Conservation (phyloP, 1,284 basidiomycete genomes). For the Wolfiporia cocos region DNA sequence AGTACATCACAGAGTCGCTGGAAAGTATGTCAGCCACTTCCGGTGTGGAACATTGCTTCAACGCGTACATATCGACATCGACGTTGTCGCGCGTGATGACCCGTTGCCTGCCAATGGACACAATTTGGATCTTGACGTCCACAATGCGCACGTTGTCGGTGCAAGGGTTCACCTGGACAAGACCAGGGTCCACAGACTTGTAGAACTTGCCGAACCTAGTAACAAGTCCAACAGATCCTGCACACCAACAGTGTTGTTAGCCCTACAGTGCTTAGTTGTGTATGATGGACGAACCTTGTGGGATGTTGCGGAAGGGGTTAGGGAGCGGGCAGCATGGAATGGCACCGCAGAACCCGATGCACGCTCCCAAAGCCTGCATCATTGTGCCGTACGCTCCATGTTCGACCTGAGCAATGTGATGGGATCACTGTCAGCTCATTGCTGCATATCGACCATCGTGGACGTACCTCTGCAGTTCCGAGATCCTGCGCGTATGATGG, state of each 20-base stretch:
- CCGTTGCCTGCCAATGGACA: conserved; percentile 78
- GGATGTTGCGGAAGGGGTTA: conserved; percentile 75
- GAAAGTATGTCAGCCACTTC: conserved; percentile 10
- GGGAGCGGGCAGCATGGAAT: conserved; percentile 83
- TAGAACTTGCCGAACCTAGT: conserved; percentile 93
- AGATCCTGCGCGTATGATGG: conserved; percentile 89
- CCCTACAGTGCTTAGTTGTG: no score
- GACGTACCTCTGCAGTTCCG: conserved; percentile 52
- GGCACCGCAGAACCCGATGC: conserved; percentile 66
- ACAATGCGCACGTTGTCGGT: conserved; percentile 80
- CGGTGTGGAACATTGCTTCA: background rate
- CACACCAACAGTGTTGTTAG: no score
- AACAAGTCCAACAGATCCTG: conserved; percentile 86
- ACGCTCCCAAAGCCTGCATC: conserved; percentile 58
- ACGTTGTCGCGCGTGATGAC: conserved; percentile 90
- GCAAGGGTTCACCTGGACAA: conserved; percentile 91
- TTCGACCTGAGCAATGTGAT: conserved; percentile 39
- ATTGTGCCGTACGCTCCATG: conserved; percentile 86
- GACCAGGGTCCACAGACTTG: conserved; percentile 90
- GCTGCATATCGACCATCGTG: no score
- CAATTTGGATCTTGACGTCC: conserved; percentile 94
- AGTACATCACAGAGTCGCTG: conserved; percentile 88
- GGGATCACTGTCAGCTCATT: background rate
- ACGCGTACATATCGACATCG: conserved; percentile 69
- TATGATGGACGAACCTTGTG: conserved; percentile 64